Evolutionary conservation across 495 filamentous ascomycete species (phyloP), one percentile per base, ranked within the genome.

Genomic region (Pyrenopolyporus hunteri): DNA sequence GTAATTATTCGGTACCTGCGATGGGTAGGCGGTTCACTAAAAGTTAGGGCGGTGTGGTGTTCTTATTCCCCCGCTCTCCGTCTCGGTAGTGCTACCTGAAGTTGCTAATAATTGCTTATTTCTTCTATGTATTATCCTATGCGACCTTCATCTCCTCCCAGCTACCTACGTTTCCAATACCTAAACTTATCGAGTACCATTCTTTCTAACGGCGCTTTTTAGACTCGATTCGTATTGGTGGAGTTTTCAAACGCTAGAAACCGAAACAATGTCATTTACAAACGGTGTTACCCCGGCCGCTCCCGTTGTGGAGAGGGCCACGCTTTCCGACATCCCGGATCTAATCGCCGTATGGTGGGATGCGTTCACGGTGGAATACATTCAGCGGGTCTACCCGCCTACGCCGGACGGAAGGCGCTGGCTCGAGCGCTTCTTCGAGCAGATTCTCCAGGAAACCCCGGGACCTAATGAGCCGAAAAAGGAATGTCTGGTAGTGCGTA

Each of bases 311-410:
- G 57, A 53, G 39, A 11, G 13, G 11, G 39, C 57, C 11, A 22
- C 57, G 22, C 22, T 22, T 11, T 39, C 48, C 39, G 47, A 60
- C 32, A 53, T 53, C 17, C 40, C 57, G 37, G 32, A 33, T 23
- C 23, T 60, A 16, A 45, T 60, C 19, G 10, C 39, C 1, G 13
- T 53, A 23, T 60, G 57, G 57, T 60, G 57, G 48, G 57, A 42
- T 32, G 29, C 57, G 14, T 53, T 60, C 40, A 31, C 25, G 39
- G 22, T 16, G 39, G 57, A 60, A n/a, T 45, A 45, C 31, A 53
- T 60, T 25, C 47, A 25, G 14, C 57, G 48, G 6, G 26, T 47
- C 39, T 59, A 45, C 39, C 56, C 56, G 37, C 56, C 50, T 10
- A 59, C 56, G 2, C 46, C 37, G n/a, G 56, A 59, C 36, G 56